A percentile compares a stretch with the other conserved stretches of the same genome.
phyloP scores from a whole-genome alignment of 371 early-diverging fungal genomes.

The Rhizopus sp. region DNA sequence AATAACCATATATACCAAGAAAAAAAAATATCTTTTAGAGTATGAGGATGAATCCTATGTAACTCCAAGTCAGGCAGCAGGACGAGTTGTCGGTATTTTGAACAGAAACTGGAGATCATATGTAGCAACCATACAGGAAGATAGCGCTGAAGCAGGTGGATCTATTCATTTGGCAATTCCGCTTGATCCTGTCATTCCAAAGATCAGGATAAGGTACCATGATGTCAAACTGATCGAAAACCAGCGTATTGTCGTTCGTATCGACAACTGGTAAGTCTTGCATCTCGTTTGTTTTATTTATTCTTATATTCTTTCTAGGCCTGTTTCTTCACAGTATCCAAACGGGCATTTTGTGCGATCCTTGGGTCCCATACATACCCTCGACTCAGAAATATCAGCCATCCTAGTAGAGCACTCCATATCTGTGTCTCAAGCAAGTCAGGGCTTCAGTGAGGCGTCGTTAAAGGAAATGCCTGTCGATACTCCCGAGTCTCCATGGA shows the following conservation, averaged over 20 bases:
- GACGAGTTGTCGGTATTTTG: conserved; percentile 78
- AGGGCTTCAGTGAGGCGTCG: conserved; percentile 67
- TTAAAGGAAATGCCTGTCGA: conserved; percentile 73
- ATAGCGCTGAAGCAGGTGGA: conserved; percentile 58
- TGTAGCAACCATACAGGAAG: conserved; percentile 84
- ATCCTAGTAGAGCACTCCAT: conserved; percentile 81
- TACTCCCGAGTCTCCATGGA: conserved; percentile 58
- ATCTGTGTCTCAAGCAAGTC: conserved; percentile 71
- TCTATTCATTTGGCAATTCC: conserved; percentile 78
- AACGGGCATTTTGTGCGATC: conserved; percentile 89
- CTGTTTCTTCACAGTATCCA: conserved; percentile 76
- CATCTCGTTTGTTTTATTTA: conserved; percentile 2
- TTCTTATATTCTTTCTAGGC: conserved; percentile 31
- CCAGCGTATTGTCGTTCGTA: conserved; percentile 85
- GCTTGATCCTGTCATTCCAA: conserved; percentile 83
- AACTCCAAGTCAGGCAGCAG: conserved; percentile 30
- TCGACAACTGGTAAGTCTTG: conserved; percentile 78
- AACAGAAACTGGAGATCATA: conserved; percentile 90
- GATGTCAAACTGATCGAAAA: conserved; percentile 69
- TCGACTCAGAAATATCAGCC: conserved; percentile 76
- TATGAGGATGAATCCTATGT: conserved; percentile 22
- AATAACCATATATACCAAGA: neutral
- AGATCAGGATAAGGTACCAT: conserved; percentile 87
- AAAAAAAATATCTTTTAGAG: conserved; percentile 9
- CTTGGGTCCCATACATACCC: conserved; percentile 67